Evolutionary conservation across 441 rosid genomes (phyloP), one percentile per base, ranked within the genome.

Genomic region (Sinapis alba): DNA sequence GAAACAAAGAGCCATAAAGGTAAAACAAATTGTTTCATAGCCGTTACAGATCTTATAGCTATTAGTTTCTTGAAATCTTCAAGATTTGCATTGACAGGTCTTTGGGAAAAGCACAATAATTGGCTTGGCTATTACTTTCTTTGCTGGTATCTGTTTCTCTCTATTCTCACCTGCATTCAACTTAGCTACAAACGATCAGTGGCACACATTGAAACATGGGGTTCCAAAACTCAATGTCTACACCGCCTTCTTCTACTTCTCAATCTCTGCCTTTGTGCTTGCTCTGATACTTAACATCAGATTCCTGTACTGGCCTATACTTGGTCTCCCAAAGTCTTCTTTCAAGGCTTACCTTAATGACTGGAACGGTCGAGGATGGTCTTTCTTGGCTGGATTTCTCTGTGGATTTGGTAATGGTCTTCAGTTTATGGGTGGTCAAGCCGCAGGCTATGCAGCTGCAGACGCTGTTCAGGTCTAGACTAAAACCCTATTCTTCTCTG

Each of bases 161-260:
- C 84, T 93, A 32, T 92, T 95, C 91, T 95, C 99, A 15, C 99
- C 98, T 1, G 93, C 97, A 65, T 85, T 95, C 73, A 95, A 93
- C 87, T 80, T 92, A 76, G 98, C 97, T 0, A 90, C 98, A 65
- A 94, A 94, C 53, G 98, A 94, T 81, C 98, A 94, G 60, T 92
- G 92, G 91, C 75, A 86, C 78, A 81, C 88, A 1, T 75, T 94
- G 81, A 84, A 89, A 79, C 56, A 84, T 53, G 97, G 97, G 43
- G 95, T 89, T 69, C 91, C 95, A 20, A 84, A 90, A 58, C 78
- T 94, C 78, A 83, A 81, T 23, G 87, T 94, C 20, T 89, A 88
- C 86, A 90, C 98, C 0, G 96, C 98, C 12, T 94, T 90, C 72
- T 94, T 92, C 88, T 89, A 88, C 85, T 92, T 92, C 84, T 92